Percentiles rank a stretch among this genome's conserved stretches.
These are phyloP conservation scores for Pythium periplocum DNA, from an alignment of 352 stramenopile species.

Conservation along the genomic window DNA sequence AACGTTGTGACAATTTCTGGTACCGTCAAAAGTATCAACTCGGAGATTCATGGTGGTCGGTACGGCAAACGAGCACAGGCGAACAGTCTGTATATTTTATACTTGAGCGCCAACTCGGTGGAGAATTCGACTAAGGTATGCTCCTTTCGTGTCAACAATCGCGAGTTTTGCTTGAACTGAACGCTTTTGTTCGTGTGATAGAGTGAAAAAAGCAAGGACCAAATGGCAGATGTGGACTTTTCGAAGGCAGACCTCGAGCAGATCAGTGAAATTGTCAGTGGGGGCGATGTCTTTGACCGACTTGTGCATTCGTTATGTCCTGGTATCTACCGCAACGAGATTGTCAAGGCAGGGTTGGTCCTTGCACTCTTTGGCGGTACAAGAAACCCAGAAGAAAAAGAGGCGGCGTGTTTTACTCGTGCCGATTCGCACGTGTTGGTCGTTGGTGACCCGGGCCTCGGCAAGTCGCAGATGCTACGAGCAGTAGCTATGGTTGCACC, in stretches of 20 bases:
- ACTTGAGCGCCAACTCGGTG: slow-evolving; percentile 86
- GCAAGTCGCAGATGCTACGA: slow-evolving; percentile 91
- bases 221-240: slow-evolving; percentile 38
- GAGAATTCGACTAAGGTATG: slow-evolving; percentile 27
- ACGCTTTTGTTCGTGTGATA: not conserved
- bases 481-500: slow-evolving; percentile 80
- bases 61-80: slow-evolving; percentile 73
- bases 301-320: slow-evolving; percentile 91
- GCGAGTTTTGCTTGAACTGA: too few species aligned
- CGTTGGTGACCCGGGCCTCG: slow-evolving; percentile 91
- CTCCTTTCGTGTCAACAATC: not conserved
- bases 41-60: slow-evolving; percentile 72
- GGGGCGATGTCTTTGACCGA: slow-evolving; percentile 85
- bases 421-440: slow-evolving; percentile 91
- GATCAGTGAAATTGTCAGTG: slow-evolving; percentile 79
- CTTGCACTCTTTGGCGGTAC: slow-evolving; percentile 91
- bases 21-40: slow-evolving; percentile 89
- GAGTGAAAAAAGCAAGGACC: slow-evolving; percentile 21
- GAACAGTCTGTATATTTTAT: slow-evolving; percentile 88
- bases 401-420: slow-evolving; percentile 44
- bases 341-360: slow-evolving; percentile 92
- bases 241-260: slow-evolving; percentile 78
- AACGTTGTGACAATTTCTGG: slow-evolving; percentile 89
- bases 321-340: slow-evolving; percentile 93
- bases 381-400: slow-evolving; percentile 25